These are phyloP conservation scores for Cordyceps farinosa DNA, from an alignment of 2,329 filamentous ascomycete species.

Conservation along the genomic window DNA sequence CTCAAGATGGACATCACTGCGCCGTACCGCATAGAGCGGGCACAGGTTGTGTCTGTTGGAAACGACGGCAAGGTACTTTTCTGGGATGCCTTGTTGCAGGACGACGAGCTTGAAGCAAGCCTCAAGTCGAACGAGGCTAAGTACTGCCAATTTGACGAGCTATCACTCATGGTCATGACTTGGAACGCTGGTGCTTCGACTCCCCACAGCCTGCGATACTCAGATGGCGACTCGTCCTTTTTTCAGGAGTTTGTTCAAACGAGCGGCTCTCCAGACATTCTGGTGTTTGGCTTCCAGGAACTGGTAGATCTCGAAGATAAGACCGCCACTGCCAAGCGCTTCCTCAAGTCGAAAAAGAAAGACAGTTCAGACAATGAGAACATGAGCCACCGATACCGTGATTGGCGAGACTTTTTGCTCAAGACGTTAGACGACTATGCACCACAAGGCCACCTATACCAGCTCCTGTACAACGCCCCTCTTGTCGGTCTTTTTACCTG, in stretches of 20 bases:
- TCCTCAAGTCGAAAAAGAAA: constrained; percentile 86
- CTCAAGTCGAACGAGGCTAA: constrained; percentile 82
- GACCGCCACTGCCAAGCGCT: constrained; percentile 91
- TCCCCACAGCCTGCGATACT: constrained; percentile 73
- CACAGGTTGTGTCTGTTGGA: constrained; percentile 83
- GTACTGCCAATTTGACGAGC: constrained; percentile 80
- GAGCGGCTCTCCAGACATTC: constrained; percentile 78
- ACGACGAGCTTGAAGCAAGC: constrained; percentile 87
- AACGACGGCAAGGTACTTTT: constrained; percentile 78
- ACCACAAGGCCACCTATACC: constrained; percentile 72
- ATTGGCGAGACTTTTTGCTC: constrained; percentile 89
- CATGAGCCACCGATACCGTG: constrained; percentile 96
- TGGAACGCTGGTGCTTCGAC: constrained; percentile 98
- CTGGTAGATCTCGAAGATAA: constrained; percentile 98
- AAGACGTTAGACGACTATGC: constrained; percentile 80
- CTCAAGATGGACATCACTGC: constrained; percentile 76
- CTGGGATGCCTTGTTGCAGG: constrained; percentile 91
- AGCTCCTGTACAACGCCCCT: constrained; percentile 78
- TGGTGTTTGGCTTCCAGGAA: constrained; percentile 97
- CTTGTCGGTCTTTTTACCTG: constrained; percentile 95
- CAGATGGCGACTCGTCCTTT: constrained; percentile 68
- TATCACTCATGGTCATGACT: constrained; percentile 78
- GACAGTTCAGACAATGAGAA: constrained; percentile 77
- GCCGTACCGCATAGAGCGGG: constrained; percentile 77
- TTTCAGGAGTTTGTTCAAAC: constrained; percentile 74